Base-by-base conservation (phyloP, 1,139 yeast species). In the Saccharomycopsis hybrid region DNA sequence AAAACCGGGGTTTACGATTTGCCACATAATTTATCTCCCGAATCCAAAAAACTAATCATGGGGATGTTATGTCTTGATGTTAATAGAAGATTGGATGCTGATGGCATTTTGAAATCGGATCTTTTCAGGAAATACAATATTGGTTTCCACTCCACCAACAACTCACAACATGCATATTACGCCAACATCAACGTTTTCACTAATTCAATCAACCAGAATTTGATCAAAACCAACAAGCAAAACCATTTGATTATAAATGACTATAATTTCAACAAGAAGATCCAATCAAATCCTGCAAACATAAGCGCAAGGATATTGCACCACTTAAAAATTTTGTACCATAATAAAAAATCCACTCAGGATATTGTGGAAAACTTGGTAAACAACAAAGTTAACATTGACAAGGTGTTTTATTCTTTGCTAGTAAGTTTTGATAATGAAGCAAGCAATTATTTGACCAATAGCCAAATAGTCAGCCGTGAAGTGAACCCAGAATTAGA, bases 31-130 rank as follows among this genome's bases (percentile, higher is more conserved):
- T 65, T 85, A 39, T 76, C 85, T 43, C 54, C 59, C 7, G 90
- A 85, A 58, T 90, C 94, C 2, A 66, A 65, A 54, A 94, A 89
- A 65, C 73, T 92, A 55, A 75, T 92, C 39, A 65, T 72, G 47
- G 72, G 72, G 56, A 86, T 92, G 78, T 75, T 92, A 57, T 78
- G 83, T 24, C 90, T 86, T 46, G 87, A 90, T 60, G 96, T 97
- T 11, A 68, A 67, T 50, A 66, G 76, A 55, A 77, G 98, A 65
- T 82, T 89, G 53, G 76, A 81, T 45, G 90, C 96, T 0, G 77
- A 80, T 54, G 80, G 80, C 41, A 87, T 95, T 25, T 71, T 89
- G 50, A 70, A 70, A 42, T 97, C 92, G 66, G 94, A 94, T 11
- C 74, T 89, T 48, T 67, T 87, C 55, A 69, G 66, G 55, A 84